Percentiles rank a stretch among this genome's conserved stretches.
These are phyloP conservation scores for Verticillium nonalfalfae DNA, from an alignment of 2,329 filamentous ascomycete species.

Conservation along the genomic window DNA sequence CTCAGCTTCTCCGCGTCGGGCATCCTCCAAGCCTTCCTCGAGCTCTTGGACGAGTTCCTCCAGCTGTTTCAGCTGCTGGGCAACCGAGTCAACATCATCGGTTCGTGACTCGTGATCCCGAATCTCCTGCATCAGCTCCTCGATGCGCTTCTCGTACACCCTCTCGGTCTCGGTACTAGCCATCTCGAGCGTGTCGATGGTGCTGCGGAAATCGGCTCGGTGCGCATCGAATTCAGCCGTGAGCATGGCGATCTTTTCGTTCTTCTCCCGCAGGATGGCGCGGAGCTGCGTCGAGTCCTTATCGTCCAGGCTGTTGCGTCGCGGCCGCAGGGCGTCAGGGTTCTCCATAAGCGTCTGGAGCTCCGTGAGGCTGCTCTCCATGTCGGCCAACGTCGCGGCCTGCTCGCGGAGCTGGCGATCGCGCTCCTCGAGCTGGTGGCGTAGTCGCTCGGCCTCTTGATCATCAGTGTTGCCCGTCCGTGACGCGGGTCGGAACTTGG, in stretches of 20 bases:
- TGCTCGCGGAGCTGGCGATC: conserved; percentile 89
- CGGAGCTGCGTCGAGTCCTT: conserved; percentile 73
- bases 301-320: conserved; percentile 51
- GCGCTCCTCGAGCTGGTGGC: conserved; percentile 70
- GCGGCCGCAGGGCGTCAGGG: conserved; percentile 33
- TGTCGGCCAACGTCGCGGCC: conserved; percentile 72
- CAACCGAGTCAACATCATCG: conserved; percentile 87
- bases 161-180: conserved; percentile 92
- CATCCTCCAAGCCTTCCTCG: conserved; percentile 94
- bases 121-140: conserved; percentile 77
- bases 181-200: conserved; percentile 92
- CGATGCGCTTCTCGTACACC: conserved; percentile 90
- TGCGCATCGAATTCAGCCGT: conserved; percentile 94
- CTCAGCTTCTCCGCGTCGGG: conserved; percentile 87
- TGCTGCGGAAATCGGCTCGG: conserved; percentile 91
- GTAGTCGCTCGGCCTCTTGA: conserved; percentile 66
- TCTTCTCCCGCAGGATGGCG: conserved; percentile 84
- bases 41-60: conserved; percentile 95
- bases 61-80: conserved; percentile 85
- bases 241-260: conserved; percentile 89
- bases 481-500: conserved; percentile 46
- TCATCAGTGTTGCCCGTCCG: conserved; percentile 48
- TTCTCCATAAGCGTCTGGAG: conserved; percentile 63
- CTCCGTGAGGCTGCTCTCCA: conserved; percentile 83
- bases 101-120: conserved; percentile 75